These are phyloP conservation scores for Mortierella sp. DNA, from an alignment of 371 early-diverging fungal genomes.

Conservation along the genomic window DNA sequence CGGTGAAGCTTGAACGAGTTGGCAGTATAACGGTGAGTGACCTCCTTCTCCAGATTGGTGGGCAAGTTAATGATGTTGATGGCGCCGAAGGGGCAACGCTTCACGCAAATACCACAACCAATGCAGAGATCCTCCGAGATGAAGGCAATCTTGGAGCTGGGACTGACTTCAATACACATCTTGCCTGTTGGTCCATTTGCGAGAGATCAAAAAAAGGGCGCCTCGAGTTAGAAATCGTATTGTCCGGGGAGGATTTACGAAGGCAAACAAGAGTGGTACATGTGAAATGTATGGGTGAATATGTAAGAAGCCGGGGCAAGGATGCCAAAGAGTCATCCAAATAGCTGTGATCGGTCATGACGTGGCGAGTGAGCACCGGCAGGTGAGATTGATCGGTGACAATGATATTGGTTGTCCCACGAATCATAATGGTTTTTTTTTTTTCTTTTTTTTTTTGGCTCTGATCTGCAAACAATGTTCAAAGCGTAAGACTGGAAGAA, in stretches of 20 bases:
- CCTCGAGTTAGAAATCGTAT: background rate
- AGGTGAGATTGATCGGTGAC: no score
- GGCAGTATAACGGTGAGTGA: slow-evolving; percentile 98
- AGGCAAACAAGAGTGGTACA: slow-evolving; percentile 3
- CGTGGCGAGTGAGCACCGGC: no score
- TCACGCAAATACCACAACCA: slow-evolving; percentile 99
- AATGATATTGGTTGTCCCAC: no score
- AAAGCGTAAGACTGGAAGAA: no score
- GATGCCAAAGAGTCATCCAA: no score
- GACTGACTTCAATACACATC: slow-evolving; percentile 94
- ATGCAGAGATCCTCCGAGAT: slow-evolving; percentile 99
- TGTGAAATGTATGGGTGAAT: no score
- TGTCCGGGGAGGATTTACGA: background rate
- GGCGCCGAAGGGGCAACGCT: slow-evolving; percentile 99
- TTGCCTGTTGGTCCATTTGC: slow-evolving; percentile 76
- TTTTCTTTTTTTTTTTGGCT: no score
- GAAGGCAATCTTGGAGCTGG: slow-evolving; percentile 86
- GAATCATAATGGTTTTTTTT: no score
- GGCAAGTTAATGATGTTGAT: slow-evolving; percentile 99
- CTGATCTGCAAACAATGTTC: no score
- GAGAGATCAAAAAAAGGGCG: slow-evolving; percentile 11
- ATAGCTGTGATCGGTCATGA: no score
- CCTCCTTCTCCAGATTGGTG: slow-evolving; percentile 95
- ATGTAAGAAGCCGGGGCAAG: no score
- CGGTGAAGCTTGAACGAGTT: slow-evolving; percentile 99